Percentiles rank a stretch among this genome's conserved stretches.
Conservation (phyloP, 148 eudicot genomes). For the Linanthus parryae region DNA sequence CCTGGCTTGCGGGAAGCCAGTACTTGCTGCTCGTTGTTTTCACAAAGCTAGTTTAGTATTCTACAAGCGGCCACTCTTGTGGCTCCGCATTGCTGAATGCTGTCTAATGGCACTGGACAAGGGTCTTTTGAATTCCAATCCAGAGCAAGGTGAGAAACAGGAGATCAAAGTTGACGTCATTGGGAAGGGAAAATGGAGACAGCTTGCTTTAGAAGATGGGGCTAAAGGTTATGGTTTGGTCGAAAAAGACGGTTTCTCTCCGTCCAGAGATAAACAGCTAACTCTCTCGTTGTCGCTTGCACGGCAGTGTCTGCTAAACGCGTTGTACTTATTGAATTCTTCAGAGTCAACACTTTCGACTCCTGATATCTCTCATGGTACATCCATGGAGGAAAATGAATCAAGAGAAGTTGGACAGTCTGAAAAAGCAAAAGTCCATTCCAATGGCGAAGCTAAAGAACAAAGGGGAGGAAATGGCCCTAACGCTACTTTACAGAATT, state of each 20-base stretch:
- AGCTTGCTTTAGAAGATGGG: constrained; percentile 42
- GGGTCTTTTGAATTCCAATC: constrained; percentile 36
- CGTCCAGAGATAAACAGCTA: constrained; percentile 27
- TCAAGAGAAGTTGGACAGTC: constrained; percentile 28
- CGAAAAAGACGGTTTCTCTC: constrained; percentile 23
- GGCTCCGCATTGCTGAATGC: constrained; percentile 85
- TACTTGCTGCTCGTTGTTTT: constrained; percentile 70
- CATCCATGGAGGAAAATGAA: constrained; percentile 30
- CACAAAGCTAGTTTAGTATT: constrained; percentile 54
- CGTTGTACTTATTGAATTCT: constrained; percentile 42
- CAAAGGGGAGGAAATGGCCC: constrained; percentile 35
- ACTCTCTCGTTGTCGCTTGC: constrained; percentile 59
- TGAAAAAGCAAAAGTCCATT: constrained; percentile 22
- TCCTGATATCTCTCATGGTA: constrained; percentile 24
- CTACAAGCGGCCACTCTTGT: constrained; percentile 60
- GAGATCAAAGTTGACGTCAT: constrained; percentile 50
- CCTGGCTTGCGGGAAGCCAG: constrained; percentile 75
- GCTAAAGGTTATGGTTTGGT: constrained; percentile 20
- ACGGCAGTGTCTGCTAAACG: constrained; percentile 61
- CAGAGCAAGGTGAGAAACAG: constrained; percentile 17
- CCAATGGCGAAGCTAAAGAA: constrained; percentile 70
- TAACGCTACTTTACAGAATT: constrained; percentile 25
- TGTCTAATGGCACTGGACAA: constrained; percentile 64
- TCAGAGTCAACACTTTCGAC: constrained; percentile 27
- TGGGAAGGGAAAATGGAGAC: constrained; percentile 84